Base-by-base conservation (phyloP, 768 basidiomycete species). In the Boletus subcaerulescens region DNA sequence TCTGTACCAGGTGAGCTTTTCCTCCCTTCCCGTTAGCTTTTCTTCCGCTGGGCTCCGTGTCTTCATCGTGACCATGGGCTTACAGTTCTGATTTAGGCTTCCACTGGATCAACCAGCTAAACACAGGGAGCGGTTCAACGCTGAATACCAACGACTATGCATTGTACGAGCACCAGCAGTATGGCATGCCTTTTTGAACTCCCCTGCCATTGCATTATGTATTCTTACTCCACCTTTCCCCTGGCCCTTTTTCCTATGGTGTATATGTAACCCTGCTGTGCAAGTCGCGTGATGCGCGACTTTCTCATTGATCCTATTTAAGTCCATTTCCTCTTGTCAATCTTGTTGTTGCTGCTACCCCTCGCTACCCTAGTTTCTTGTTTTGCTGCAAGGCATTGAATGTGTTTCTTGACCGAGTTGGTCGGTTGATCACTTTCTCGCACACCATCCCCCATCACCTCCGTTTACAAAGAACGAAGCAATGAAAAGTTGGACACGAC, bases 1-100 rank as follows among this genome's bases (percentile, higher is more conserved):
- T 70, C 77, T 2, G 59, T 84, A 38, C 79, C 84, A 62, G 79
- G 84, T 85, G 58, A 60, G 80, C 66, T 5, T 20, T 22, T 22
- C n/a, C 11, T 17, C 24, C 14, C 8, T 17, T 14, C 35, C 5
- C 4, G 22, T 5, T 20, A 0, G 14, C 17, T 14, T 20, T 32
- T 44, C 18, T 4, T n/a, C 13, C 4, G 44, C 20, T 14, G 20
- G 9, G 18, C 14, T 35, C 42, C 35, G 1, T 22, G n/a, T 45
- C 35, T 20, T 18, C 24, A n/a, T 42, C 6, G 7, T 29, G 45
- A 6, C 44, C 17, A 24, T 38, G 24, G 36, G 15, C 50, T 56
- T 17, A 59, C n/a, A 35, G 48, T 2, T 31, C n/a, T 36, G 0
- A 20, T 48, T 17, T 41, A 75, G 72, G 74, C 15, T 76, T 73